Evolutionary conservation across 2,329 filamentous ascomycete species (phyloP).

Genomic region (Trichoderma citrinoviride): DNA sequence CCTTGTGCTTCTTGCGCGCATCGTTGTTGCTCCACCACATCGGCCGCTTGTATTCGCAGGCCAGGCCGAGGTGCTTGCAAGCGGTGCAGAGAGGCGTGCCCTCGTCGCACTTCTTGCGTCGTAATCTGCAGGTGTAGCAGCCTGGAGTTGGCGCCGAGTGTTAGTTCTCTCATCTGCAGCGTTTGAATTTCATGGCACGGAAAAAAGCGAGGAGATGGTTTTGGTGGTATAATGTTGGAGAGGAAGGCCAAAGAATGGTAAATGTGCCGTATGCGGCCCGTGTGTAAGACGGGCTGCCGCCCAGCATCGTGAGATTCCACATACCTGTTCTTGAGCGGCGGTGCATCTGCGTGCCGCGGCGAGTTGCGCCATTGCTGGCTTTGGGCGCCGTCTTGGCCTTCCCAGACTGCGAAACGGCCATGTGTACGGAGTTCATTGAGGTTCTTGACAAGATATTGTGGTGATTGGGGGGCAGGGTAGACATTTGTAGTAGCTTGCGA

Average conservation of each 20-base stretch:
- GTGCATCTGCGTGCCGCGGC: conserved; percentile 82
- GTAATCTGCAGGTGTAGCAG: conserved; percentile 66
- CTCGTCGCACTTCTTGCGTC: conserved; percentile 69
- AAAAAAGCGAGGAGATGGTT: background rate
- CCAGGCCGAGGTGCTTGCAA: conserved; percentile 72
- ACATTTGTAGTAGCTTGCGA: conserved; percentile 53
- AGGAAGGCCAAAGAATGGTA: no score
- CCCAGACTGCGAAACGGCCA: conserved; percentile 58
- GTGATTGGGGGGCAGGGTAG: conserved; percentile 62
- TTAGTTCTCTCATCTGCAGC: background rate
- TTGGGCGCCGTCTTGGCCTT: conserved; percentile 60
- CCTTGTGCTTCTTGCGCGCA: conserved; percentile 80
- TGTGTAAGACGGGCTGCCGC: conserved; percentile 11
- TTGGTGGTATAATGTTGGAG: no score
- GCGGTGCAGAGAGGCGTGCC: conserved; percentile 61
- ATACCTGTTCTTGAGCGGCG: conserved; percentile 90
- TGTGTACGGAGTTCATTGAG: conserved; percentile 50
- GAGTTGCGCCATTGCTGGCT: conserved; percentile 53
- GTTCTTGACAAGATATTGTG: conserved; percentile 50
- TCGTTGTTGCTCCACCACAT: conserved; percentile 98
- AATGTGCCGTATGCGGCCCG: background rate
- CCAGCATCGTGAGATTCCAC: conserved; percentile 36
- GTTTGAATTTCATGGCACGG: background rate
- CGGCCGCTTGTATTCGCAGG: conserved; percentile 94
- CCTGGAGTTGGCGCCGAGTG: conserved; percentile 39